Conservation (phyloP, 352 stramenopile genomes). For the Pythium dissimile region DNA sequence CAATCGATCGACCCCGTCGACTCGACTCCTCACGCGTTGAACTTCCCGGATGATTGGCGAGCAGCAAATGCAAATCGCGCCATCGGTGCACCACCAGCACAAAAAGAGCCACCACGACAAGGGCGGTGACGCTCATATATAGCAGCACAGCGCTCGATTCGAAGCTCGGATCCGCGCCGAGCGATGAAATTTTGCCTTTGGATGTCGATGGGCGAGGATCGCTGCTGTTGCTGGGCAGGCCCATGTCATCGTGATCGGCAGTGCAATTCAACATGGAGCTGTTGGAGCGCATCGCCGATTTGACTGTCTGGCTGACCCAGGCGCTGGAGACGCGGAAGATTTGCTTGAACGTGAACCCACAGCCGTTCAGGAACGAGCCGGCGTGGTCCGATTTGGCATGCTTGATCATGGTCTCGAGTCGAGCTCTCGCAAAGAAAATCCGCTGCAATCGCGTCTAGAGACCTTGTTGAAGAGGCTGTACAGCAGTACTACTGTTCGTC, state of each 20-base stretch:
- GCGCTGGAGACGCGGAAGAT: neutral
- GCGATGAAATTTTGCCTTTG: neutral
- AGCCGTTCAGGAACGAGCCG: neutral
- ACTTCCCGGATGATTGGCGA: too few relatives aligned
- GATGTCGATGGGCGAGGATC: neutral
- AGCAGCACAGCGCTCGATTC: neutral
- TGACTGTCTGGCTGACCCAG: neutral
- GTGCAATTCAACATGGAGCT: too few relatives aligned
- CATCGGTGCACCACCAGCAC: too few relatives aligned
- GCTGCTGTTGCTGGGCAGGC: too few relatives aligned
- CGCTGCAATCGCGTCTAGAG: too few relatives aligned
- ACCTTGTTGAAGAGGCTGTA: too few relatives aligned
- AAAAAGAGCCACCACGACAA: neutral
- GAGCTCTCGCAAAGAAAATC: too few relatives aligned
- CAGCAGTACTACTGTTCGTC: too few relatives aligned
- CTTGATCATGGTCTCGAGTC: neutral
- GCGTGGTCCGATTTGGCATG: neutral
- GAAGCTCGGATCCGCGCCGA: neutral
- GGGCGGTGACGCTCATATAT: neutral
- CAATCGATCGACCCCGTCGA: neutral
- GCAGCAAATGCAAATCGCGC: too few relatives aligned
- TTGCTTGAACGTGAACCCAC: neutral
- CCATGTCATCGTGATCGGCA: too few relatives aligned
- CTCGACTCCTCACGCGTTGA: too few relatives aligned
- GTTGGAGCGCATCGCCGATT: neutral